These are phyloP conservation scores for Zalaria obscura DNA, from an alignment of 2,329 filamentous ascomycete species.

Conservation along the genomic window DNA sequence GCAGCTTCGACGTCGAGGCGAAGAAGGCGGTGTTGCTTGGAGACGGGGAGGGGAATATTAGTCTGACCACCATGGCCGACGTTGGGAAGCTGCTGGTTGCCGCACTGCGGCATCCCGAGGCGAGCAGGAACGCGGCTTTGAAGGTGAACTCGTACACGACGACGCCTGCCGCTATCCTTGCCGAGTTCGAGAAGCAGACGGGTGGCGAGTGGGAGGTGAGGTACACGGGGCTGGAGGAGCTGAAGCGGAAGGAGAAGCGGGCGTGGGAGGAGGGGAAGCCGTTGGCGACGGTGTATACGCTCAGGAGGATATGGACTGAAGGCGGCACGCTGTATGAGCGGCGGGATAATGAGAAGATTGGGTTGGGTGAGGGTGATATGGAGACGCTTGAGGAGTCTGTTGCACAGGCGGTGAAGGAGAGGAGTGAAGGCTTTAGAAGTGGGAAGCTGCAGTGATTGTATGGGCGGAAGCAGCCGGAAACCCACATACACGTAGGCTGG, in stretches of 20 bases:
- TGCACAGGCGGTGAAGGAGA: background rate
- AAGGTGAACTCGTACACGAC: slow-evolving; percentile 60
- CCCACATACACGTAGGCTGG: no score
- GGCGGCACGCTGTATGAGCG: slow-evolving; percentile 57
- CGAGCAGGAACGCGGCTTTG: slow-evolving; percentile 40
- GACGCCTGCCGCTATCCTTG: slow-evolving; percentile 46
- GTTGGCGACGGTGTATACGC: slow-evolving; percentile 40
- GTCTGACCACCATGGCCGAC: slow-evolving; percentile 58
- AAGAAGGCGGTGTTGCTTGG: slow-evolving; percentile 49
- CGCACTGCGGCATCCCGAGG: slow-evolving; percentile 42
- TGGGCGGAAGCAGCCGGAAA: background rate
- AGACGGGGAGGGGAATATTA: slow-evolving; percentile 46
- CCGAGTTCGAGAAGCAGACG: slow-evolving; percentile 56
- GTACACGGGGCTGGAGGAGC: slow-evolving; percentile 37
- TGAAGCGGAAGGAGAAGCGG: slow-evolving; percentile 44
- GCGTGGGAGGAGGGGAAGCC: slow-evolving; percentile 41
- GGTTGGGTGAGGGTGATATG: slow-evolving; percentile 22
- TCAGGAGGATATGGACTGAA: slow-evolving; percentile 58
- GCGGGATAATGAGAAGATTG: slow-evolving; percentile 49
- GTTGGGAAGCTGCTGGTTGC: slow-evolving; percentile 54
- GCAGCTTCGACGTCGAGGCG: slow-evolving; percentile 43
- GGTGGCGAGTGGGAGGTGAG: slow-evolving; percentile 41
- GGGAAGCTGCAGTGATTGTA: background rate
- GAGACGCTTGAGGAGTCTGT: no score
- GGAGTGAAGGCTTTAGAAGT: background rate